phyloP scores from a whole-genome alignment of 352 stramenopile genomes.

The Globisporangium polare region DNA sequence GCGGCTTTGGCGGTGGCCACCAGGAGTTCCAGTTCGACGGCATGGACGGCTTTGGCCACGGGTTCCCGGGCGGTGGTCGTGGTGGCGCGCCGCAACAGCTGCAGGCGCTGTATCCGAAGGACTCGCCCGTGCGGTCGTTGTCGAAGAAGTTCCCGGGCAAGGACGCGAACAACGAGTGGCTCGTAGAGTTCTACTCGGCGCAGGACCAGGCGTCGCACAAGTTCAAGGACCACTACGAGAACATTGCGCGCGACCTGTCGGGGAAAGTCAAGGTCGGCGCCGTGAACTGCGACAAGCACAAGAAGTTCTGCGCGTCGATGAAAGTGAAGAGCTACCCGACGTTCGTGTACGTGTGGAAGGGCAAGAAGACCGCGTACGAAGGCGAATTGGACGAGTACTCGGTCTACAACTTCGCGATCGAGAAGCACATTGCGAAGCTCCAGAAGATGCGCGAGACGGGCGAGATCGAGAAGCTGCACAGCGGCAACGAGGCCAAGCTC shows the following conservation, averaged over 20 bases:
- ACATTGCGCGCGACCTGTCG: constrained; percentile 57
- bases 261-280: constrained; percentile 74
- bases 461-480: constrained; percentile 70
- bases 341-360: constrained; percentile 75
- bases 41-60: constrained; percentile 76
- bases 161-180: constrained; percentile 72
- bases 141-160: constrained; percentile 76
- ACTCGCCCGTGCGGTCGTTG: constrained; percentile 52
- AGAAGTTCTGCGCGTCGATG: constrained; percentile 44
- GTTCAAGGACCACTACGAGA: constrained; percentile 62
- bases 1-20: constrained; percentile 30
- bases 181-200: constrained; percentile 75
- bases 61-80: constrained; percentile 15
- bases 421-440: constrained; percentile 71
- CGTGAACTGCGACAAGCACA: constrained; percentile 74
- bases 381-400: constrained; percentile 74
- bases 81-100: constrained; percentile 19
- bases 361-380: constrained; percentile 40
- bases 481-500: constrained; percentile 66
- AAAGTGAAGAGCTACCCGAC: constrained; percentile 32
- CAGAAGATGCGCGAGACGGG: constrained; percentile 60
- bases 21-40: constrained; percentile 77
- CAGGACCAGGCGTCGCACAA: constrained; percentile 46
- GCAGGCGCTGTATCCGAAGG: constrained; percentile 52
- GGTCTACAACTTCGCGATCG: constrained; percentile 83